Conservation (phyloP, 2,329 filamentous ascomycete species). For the Botrytis squamosa region DNA sequence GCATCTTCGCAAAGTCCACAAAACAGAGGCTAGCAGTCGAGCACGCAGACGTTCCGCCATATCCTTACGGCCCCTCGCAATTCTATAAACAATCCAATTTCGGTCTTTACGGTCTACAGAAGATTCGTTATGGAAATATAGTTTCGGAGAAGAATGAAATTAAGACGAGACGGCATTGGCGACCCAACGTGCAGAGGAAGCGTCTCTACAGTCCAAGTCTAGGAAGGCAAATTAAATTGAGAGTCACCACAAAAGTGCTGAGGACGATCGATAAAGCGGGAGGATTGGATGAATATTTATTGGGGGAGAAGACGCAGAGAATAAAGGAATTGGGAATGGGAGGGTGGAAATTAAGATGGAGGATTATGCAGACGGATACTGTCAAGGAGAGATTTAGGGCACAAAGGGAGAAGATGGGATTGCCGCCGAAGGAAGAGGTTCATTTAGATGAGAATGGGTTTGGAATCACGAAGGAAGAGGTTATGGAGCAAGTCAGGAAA, state of each 20-base stretch:
- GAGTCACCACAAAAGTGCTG: conserved; percentile 68
- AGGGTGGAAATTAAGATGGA: conserved; percentile 88
- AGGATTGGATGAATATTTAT: conserved; percentile 86
- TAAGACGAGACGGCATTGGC: conserved; percentile 72
- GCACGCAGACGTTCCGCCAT: conserved; percentile 51
- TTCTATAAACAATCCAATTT: conserved; percentile 79
- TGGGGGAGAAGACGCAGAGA: conserved; percentile 73
- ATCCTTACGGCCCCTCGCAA: conserved; percentile 69
- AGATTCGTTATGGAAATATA: conserved; percentile 77
- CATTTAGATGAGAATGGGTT: conserved; percentile 42
- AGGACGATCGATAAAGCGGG: conserved; percentile 79
- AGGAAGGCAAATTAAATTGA: conserved; percentile 61
- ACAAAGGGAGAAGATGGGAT: conserved; percentile 64
- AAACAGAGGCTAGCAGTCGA: conserved; percentile 40
- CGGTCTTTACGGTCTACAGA: conserved; percentile 68
- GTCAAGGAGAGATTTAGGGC: conserved; percentile 65
- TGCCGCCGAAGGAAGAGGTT: conserved; percentile 51
- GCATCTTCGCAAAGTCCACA: conserved; percentile 39
- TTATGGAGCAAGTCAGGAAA: conserved; percentile 41
- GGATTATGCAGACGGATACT: conserved; percentile 74
- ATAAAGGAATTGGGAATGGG: conserved; percentile 84
- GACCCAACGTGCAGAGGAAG: conserved; percentile 65
- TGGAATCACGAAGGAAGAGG: conserved; percentile 37
- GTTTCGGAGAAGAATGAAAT: conserved; percentile 65
- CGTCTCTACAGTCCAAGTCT: conserved; percentile 64